Percentiles rank a stretch among this genome's conserved stretches.
Conservation (phyloP, 345 rosid species). For the Rubroshorea leprosula region DNA sequence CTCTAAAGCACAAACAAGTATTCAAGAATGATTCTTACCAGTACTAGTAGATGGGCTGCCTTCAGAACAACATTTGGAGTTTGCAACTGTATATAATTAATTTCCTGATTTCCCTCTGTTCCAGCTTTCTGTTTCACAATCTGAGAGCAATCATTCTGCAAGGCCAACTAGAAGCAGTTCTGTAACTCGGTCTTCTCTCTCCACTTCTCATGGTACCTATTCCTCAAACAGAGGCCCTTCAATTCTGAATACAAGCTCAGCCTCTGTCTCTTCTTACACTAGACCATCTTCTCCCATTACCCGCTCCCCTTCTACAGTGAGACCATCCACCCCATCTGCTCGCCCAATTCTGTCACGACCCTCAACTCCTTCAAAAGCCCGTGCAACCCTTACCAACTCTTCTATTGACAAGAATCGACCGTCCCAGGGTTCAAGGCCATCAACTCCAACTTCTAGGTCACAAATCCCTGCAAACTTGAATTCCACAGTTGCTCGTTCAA, state of each 20-base stretch:
- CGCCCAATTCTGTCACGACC: constrained; percentile 50
- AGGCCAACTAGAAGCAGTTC: constrained; percentile 91
- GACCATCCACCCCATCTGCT: constrained; percentile 73
- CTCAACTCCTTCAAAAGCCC: constrained; percentile 79
- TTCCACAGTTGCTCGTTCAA: constrained; percentile 48
- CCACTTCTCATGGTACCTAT: constrained; percentile 58
- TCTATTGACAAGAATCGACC: constrained; percentile 54
- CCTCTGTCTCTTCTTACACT: constrained; percentile 81
- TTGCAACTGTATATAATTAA: constrained; percentile 10
- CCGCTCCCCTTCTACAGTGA: too few species aligned
- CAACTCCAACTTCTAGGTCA: constrained; percentile 76
- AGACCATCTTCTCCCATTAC: constrained; percentile 88
- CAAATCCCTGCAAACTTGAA: constrained; percentile 57
- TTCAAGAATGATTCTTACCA: not conserved
- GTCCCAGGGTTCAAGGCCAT: constrained; percentile 62
- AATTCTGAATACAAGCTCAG: constrained; percentile 87
- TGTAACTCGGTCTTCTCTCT: constrained; percentile 67
- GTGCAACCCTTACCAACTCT: constrained; percentile 47
- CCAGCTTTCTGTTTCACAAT: constrained; percentile 86
- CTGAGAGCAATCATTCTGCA: constrained; percentile 66
- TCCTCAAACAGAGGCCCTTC: constrained; percentile 65
- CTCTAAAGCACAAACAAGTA: not conserved
- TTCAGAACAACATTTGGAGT: constrained; percentile 5
- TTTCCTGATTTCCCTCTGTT: constrained; percentile 20
- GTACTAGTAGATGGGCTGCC: constrained; percentile 3